Percentiles rank a stretch among this genome's conserved stretches.
These are phyloP conservation scores for Fusarium decemcellulare DNA, from an alignment of 2,329 filamentous ascomycete species.

Conservation along the genomic window DNA sequence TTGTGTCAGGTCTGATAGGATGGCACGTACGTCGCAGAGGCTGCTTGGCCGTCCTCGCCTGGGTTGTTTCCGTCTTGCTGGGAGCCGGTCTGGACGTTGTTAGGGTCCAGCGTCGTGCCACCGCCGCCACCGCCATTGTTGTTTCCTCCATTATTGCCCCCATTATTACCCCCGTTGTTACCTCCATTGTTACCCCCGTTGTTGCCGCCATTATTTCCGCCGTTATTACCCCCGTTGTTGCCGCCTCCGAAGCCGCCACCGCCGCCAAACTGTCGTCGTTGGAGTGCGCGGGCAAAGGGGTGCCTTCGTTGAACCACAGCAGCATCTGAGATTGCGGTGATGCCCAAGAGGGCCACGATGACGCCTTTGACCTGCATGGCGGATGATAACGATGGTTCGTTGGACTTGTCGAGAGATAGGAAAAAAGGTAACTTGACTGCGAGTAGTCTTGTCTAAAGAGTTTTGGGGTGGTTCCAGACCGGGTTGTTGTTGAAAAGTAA, in stretches of 20 bases:
- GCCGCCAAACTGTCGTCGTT: constrained; percentile 57
- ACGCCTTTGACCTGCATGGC: constrained; percentile 68
- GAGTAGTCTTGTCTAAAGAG: constrained; percentile 33
- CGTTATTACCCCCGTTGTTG: constrained; percentile 42
- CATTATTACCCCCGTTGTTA: constrained; percentile 46
- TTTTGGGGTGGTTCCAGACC: constrained; percentile 65
- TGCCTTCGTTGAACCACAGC: constrained; percentile 57
- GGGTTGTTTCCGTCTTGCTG: constrained; percentile 62
- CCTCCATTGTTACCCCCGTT: constrained; percentile 43
- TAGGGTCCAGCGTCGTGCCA: constrained; percentile 55
- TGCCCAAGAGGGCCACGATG: constrained; percentile 64
- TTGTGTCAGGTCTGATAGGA: neutral
- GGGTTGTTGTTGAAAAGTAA: constrained; percentile 48
- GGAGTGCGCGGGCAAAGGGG: constrained; percentile 55
- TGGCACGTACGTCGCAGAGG: constrained; percentile 65
- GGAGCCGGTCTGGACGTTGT: constrained; percentile 66
- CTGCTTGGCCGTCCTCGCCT: constrained; percentile 62
- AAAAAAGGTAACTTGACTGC: constrained; percentile 24
- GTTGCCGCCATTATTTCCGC: constrained; percentile 43
- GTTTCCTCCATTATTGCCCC: constrained; percentile 40
- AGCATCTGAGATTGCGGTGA: constrained; percentile 62
- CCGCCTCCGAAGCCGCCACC: constrained; percentile 43
- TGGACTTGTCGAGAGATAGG: constrained; percentile 31
- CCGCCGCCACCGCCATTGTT: constrained; percentile 41
- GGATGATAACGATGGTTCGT: constrained; percentile 31